Evolutionary conservation across 2,329 filamentous ascomycete genomes (phyloP), one percentile per base, ranked within the genome.

Genomic region (Cladosporium sp.): DNA sequence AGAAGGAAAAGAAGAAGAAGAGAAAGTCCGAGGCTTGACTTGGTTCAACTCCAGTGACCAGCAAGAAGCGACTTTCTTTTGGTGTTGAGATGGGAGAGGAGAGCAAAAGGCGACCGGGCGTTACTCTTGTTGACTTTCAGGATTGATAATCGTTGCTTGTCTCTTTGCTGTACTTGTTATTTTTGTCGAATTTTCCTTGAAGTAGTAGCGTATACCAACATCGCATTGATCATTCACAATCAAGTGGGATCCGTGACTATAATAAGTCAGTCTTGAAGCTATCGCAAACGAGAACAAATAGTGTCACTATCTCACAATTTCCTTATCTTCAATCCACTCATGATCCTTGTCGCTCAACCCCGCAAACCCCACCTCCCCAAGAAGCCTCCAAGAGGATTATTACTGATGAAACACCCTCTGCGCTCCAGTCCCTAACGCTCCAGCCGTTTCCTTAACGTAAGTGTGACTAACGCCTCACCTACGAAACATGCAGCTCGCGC

Each of bases 401-500:
- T n/a, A n/a, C n/a, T 27, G 22, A 27, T 27, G 32, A 17, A 17
- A n/a, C 32, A 36, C 32, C 32, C 29, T 24, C n/a, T n/a, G n/a
- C n/a, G n/a, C n/a, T n/a, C 22, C 24, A 41, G 32, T 43, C 20
- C 27, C 32, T 49, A 22, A 13, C 18, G 12, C 18, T n/a, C 40
- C 44, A 30, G 18, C 37, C 37, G 45, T 41, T 48, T 36, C 37
- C 34, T 17, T 48, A 32, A 48, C 37, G 37, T 48, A 48, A 48
- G 37, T 17, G 45, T 32, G 24, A 17, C 43, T 22, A 19, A 27
- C 38, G 43, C n/a, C 38, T 13, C 19, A 50, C 39, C n/a, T 15
- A 41, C 32, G 18, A 48, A 64, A 49, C n/a, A 69, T 69, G 67
- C 64, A 69, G 49, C 54, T 69, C 48, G 63, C 60, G 39, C 67